phyloP scores from a whole-genome alignment of 345 rosid species.

The Acer yangbiense region DNA sequence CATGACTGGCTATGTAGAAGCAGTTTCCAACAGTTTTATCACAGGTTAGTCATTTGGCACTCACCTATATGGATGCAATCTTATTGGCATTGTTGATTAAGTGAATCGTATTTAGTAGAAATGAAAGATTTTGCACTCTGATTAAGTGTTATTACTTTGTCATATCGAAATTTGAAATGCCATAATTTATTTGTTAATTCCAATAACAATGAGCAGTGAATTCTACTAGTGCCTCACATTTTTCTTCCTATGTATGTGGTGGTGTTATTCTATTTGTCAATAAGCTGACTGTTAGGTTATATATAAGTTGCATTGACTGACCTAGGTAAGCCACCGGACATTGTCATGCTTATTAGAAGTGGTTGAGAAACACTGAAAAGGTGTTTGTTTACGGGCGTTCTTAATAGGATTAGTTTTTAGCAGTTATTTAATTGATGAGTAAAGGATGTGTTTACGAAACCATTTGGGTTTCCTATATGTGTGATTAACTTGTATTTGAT shows the following conservation, averaged over 20 bases:
- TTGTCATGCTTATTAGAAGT: background rate
- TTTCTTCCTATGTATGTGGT: background rate
- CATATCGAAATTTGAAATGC: background rate
- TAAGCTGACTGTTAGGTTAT: background rate
- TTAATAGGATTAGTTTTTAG: background rate
- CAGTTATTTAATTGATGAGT: background rate
- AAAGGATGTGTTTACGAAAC: background rate
- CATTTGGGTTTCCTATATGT: background rate
- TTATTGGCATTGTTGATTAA: slow-evolving; percentile 4
- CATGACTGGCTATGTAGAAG: slow-evolving; percentile 72
- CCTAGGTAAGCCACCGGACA: background rate
- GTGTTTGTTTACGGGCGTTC: background rate
- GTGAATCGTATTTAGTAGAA: background rate
- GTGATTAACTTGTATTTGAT: background rate
- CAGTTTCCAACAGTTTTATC: slow-evolving; percentile 77
- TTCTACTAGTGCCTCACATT: background rate
- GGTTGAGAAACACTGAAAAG: background rate
- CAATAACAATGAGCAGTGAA: background rate
- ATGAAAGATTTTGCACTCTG: background rate
- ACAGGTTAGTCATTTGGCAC: slow-evolving; percentile 57
- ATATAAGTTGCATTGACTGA: background rate
- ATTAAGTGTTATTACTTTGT: background rate
- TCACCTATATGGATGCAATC: background rate
- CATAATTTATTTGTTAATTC: background rate
- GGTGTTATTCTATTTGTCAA: background rate